phyloP scores from a whole-genome alignment of 495 filamentous ascomycete genomes.

The Neurospora intermedia region DNA sequence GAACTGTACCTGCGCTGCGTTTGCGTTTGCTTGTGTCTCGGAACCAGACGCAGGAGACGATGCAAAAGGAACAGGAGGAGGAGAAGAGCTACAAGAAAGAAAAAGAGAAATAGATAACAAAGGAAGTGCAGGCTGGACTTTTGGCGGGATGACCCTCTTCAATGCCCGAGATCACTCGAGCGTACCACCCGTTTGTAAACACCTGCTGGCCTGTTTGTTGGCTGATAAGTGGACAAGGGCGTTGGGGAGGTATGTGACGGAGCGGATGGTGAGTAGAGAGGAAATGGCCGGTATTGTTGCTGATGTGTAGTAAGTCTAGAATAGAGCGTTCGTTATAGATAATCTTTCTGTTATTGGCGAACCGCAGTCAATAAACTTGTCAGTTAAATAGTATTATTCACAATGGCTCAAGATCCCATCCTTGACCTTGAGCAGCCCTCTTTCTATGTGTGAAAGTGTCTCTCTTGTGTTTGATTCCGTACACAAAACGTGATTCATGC shows the following conservation, averaged over 20 bases:
- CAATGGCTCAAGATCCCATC: background rate
- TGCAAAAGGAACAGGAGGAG: background rate
- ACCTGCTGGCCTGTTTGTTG: conserved; percentile 74
- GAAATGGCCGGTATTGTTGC: conserved; percentile 72
- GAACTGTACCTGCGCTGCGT: conserved; percentile 83
- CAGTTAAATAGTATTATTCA: background rate
- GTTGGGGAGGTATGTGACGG: conserved; percentile 44
- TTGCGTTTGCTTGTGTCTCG: conserved; percentile 58
- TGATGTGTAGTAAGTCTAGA: conserved; percentile 38
- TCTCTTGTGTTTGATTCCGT: background rate
- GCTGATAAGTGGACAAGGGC: conserved; percentile 52
- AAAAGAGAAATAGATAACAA: background rate
- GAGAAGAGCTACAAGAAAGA: background rate
- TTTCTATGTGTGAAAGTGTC: background rate
- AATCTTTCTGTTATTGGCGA: background rate
- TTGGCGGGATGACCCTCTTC: conserved; percentile 29
- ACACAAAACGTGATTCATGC: background rate
- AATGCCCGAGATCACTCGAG: conserved; percentile 13
- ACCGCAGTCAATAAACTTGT: background rate
- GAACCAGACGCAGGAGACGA: background rate
- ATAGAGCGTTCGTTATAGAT: background rate
- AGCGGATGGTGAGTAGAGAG: conserved; percentile 43
- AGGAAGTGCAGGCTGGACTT: conserved; percentile 18
- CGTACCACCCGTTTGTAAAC: conserved; percentile 64
- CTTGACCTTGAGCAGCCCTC: background rate